Evolutionary conservation across 202 grass and related monocot genomes (phyloP).

Genomic region (Schoenoplectus tabernaemontani): DNA sequence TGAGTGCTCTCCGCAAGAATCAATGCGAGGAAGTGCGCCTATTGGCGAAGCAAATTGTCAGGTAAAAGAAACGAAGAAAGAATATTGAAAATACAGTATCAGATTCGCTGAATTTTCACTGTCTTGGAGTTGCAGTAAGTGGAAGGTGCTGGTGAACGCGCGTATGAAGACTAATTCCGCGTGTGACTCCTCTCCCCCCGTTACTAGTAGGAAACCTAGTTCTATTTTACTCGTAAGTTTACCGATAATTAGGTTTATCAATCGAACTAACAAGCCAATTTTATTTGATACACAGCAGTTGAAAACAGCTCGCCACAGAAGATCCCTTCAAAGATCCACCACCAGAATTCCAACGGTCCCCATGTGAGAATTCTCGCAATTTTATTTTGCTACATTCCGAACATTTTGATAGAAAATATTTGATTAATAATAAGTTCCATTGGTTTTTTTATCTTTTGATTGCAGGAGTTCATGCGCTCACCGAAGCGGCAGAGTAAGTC

Average conservation of each 20-base stretch:
- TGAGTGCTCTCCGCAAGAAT: constrained; percentile 66
- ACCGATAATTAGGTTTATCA: background rate
- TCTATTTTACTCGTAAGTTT: constrained; percentile 2
- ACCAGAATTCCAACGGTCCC: constrained; percentile 3
- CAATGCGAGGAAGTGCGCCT: constrained; percentile 44
- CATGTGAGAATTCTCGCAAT: background rate
- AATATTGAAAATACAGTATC: background rate
- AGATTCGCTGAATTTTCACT: constrained; percentile 14
- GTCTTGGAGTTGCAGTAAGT: constrained; percentile 42
- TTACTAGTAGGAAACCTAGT: constrained; percentile 43
- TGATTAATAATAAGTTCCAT: background rate
- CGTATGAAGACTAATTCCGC: constrained; percentile 56
- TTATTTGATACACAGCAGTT: constrained; percentile 32
- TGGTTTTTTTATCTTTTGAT: background rate
- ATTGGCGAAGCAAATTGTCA: constrained; percentile 61
- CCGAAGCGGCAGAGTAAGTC: constrained; percentile 31
- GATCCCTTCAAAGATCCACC: constrained; percentile 31
- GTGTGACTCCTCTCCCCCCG: constrained; percentile 34
- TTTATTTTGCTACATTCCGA: background rate
- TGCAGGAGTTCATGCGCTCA: constrained; percentile 30
- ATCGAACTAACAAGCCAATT: background rate
- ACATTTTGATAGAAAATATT: background rate
- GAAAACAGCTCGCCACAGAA: constrained; percentile 68
- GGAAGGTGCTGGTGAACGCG: constrained; percentile 67
- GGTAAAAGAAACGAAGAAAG: constrained; percentile 32